Evolutionary conservation across 257 asterid genomes (phyloP), one percentile per base, ranked within the genome.

Genomic region (Solanum pimpinellifolium): DNA sequence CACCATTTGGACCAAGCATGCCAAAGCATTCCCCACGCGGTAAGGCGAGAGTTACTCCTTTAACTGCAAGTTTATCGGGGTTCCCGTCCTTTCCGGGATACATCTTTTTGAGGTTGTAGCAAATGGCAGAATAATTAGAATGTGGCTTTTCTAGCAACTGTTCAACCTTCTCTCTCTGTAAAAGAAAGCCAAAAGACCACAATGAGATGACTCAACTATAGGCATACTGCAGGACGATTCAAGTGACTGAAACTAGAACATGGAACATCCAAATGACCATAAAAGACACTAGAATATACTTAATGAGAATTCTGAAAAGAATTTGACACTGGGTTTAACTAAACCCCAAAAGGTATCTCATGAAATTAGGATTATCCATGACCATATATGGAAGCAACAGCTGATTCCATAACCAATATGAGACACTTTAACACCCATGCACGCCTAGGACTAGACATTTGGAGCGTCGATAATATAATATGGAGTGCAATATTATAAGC

Each of bases 1-100:
- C 93, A 56, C 93, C 93, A 75, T 91, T 91, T 31, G 93, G 93
- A 73, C 93, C 93, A 31, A 91, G 87, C 87, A 91, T 90, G 31
- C 92, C 93, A 87, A 91, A 91, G 85, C 93, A 91, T 86, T 91
- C 93, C 44, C 92, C 92, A 2, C 88, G 87, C 23, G 88, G 83
- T 31, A 90, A 85, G 62, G 92, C 93, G 15, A 91, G 90, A 84
- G 87, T 83, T 83, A 87, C 84, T 18, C 92, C 93, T 84, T 68
- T 85, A 73, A 91, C 93, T 18, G 92, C 93, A 83, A 86, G 41
- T 83, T 91, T 91, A 74, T 88, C 90, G 8, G 92, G 92, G 69
- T 86, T 91, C 85, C 93, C 93, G 12, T 89, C 92, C 56, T 82
- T 88, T 65, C 92, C 86, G 11, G 90, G 91, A 90, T 89, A 91